Evolutionary conservation across 805 yeast species (phyloP), one percentile per base, ranked within the genome.

Genomic region (Kuraishia ogatae): DNA sequence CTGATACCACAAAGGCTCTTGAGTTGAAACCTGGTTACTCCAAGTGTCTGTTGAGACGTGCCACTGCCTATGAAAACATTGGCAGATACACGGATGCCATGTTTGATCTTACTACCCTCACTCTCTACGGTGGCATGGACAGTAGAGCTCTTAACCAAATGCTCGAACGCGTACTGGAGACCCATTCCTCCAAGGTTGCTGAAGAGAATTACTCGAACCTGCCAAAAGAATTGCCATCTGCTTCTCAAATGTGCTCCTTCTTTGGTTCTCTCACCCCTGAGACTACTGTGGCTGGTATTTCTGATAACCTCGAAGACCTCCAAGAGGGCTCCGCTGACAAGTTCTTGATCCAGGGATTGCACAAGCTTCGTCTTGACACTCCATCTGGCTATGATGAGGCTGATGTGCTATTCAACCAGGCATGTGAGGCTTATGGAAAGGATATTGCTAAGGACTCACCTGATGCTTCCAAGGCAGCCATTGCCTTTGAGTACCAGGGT

Each of bases 31-130:
- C 96, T 13, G 93, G 87, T 68, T 93, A 94, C 73, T 76, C 89
- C 64, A 94, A 94, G 75, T 94, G 97, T 71, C 77, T 91, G 59
- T 75, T 89, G 64, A 89, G 99, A 73, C 87, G 99, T 72, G 97
- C 97, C 39, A 82, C 85, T 61, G 96, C 97, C 35, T 86, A 87
- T 69, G 99, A 94, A 74, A 80, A 82, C 60, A 71, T 90, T 59
- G 96, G 83, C 63, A 75, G 79, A 60, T 91, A 80, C 71, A 81
- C 83, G 50, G 96, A 92, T 57, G 92, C 99, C 50, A 85, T 90
- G 82, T 84, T 85, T 70, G 99, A 94, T 72, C 80, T 88, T 69
- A 92, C 97, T 54, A 91, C 96, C 2, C 80, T 92, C 63, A 85
- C 96, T 52, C 81, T 94, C 57, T 82, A 84, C 67, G 94, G 94